A percentile compares a stretch with the other conserved stretches of the same genome.
Evolutionary conservation across 805 yeast species (phyloP).

Genomic region (Spathaspora sp.): DNA sequence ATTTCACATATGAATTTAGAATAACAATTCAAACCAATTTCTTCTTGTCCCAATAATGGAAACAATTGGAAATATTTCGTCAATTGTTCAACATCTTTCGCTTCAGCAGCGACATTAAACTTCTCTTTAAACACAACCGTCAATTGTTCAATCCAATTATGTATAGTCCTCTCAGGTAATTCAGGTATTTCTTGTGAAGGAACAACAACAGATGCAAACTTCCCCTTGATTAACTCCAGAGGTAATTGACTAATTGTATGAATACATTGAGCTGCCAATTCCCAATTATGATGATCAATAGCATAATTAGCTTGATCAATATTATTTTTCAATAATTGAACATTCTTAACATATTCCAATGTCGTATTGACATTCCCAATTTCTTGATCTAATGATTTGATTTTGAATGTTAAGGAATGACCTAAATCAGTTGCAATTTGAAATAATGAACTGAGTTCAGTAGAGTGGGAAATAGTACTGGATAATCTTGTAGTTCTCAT

Average conservation of each 20-base stretch:
- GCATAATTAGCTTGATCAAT: slow-evolving; percentile 66
- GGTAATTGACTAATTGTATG: slow-evolving; percentile 46
- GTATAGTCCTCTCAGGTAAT: slow-evolving; percentile 56
- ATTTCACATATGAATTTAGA: slow-evolving; percentile 83
- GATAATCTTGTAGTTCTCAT: slow-evolving; percentile 64
- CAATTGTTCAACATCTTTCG: slow-evolving; percentile 61
- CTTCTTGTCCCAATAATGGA: slow-evolving; percentile 75
- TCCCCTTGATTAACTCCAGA: slow-evolving; percentile 48
- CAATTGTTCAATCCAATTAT: slow-evolving; percentile 57
- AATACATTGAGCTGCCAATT: slow-evolving; percentile 72
- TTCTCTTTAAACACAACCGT: slow-evolving; percentile 53
- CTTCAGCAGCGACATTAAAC: slow-evolving; percentile 67
- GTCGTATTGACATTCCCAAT: slow-evolving; percentile 61
- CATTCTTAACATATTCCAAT: slow-evolving; percentile 58
- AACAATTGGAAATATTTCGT: slow-evolving; percentile 82
- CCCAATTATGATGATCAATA: slow-evolving; percentile 67
- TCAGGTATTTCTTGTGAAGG: slow-evolving; percentile 88
- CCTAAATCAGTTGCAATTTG: slow-evolving; percentile 65
- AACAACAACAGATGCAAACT: slow-evolving; percentile 74
- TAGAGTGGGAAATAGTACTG: slow-evolving; percentile 53
- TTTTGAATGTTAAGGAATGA: slow-evolving; percentile 60
- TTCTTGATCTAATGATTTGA: slow-evolving; percentile 68
- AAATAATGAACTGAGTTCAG: slow-evolving; percentile 50
- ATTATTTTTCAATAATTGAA: slow-evolving; percentile 61
- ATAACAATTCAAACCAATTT: slow-evolving; percentile 73